Evolutionary conservation across 768 basidiomycete genomes (phyloP).

Genomic region (Bullera alba): DNA sequence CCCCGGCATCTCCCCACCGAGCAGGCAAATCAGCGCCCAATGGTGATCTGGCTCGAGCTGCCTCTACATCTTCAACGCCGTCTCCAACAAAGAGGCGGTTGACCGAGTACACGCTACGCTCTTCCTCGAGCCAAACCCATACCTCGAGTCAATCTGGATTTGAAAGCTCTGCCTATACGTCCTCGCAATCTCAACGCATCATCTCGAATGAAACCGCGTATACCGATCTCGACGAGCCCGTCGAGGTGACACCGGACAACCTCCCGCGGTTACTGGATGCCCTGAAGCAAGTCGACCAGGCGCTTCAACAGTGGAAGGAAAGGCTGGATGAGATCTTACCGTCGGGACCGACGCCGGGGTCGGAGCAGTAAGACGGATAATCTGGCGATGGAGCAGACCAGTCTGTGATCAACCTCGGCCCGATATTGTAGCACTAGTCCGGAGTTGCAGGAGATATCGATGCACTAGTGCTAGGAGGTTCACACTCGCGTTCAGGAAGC

Average conservation of each 20-base stretch:
- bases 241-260: constrained; percentile 37
- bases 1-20: too few relatives aligned
- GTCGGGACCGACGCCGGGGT: too few relatives aligned
- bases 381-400: too few relatives aligned
- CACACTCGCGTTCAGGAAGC: too few relatives aligned
- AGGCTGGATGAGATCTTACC: constrained; percentile 8
- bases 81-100: not conserved
- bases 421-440: too few relatives aligned
- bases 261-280: constrained; percentile 30
- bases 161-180: not conserved
- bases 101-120: too few relatives aligned
- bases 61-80: not conserved
- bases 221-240: constrained; percentile 3
- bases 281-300: constrained; percentile 31
- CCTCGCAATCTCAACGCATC: not conserved
- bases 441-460: too few relatives aligned
- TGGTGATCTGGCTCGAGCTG: not conserved
- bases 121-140: not conserved
- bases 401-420: too few relatives aligned
- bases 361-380: too few relatives aligned
- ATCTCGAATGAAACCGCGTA: not conserved
- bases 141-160: not conserved
- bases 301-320: constrained; percentile 26
- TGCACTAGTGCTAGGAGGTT: too few relatives aligned
- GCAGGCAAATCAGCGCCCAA: not conserved